phyloP scores from a whole-genome alignment of 139 green algal species.

The Edaphochlamys debaryana region DNA sequence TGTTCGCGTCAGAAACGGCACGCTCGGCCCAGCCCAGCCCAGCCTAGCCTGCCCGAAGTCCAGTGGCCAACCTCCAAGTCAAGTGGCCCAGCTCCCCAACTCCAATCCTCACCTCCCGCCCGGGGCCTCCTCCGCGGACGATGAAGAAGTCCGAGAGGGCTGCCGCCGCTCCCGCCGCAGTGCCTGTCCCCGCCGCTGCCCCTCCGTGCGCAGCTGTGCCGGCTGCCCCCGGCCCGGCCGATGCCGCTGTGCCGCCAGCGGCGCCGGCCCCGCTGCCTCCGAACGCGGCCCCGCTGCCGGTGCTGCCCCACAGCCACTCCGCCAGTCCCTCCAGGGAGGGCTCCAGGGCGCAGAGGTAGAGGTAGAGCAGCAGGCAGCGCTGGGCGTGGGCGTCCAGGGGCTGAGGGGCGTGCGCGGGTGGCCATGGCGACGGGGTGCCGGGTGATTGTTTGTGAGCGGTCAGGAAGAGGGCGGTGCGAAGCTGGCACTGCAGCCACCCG shows the following conservation, averaged over 20 bases:
- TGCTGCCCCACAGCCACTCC: slow-evolving; percentile 26
- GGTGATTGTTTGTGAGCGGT: no score
- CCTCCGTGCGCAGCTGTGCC: not conserved
- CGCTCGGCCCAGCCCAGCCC: no score
- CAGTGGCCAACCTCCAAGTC: no score
- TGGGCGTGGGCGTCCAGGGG: slow-evolving; percentile 17
- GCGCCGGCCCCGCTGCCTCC: no score
- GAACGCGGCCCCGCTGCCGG: not conserved
- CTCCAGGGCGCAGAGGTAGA: slow-evolving; percentile 23
- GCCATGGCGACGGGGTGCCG: no score
- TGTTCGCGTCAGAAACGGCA: no score
- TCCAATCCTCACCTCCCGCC: no score
- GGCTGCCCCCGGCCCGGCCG: not conserved
- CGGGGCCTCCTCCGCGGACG: slow-evolving; percentile 12
- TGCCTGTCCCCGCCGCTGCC: not conserved
- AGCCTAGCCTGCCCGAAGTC: no score
- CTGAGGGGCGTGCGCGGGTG: no score
- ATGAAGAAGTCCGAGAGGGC: slow-evolving; percentile 27
- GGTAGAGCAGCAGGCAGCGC: slow-evolving; percentile 40
- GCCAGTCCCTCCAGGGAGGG: slow-evolving; percentile 26
- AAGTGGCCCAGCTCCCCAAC: no score
- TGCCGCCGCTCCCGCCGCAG: not conserved
- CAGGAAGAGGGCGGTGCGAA: no score
- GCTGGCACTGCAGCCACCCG: no score
- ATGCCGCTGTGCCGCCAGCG: not conserved